phyloP scores from a whole-genome alignment of 441 rosid genomes.

The Hura crepitans region DNA sequence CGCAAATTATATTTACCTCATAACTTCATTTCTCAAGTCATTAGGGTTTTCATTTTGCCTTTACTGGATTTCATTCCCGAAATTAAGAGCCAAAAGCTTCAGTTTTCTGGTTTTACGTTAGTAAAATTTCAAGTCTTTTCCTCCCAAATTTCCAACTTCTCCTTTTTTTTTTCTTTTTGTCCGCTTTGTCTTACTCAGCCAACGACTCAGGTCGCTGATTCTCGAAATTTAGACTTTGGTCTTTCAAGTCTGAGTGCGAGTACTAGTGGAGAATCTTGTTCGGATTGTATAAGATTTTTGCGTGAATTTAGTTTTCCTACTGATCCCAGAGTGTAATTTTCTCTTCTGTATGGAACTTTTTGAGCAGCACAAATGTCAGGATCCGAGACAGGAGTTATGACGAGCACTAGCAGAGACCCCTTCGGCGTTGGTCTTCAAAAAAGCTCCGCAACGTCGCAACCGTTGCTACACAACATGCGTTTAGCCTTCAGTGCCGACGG shows the following conservation, averaged over 20 bases:
- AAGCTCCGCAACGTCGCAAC: conserved; percentile 37
- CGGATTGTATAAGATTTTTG: background rate
- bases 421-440: conserved; percentile 31
- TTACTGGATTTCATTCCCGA: conserved; percentile 20
- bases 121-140: conserved; percentile 3
- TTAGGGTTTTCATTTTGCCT: conserved; percentile 36
- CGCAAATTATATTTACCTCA: background rate
- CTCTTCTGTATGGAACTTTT: conserved; percentile 23
- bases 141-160: background rate
- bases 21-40: background rate
- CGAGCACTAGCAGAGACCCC: conserved; percentile 38
- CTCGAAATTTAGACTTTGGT: conserved; percentile 1
- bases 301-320: background rate
- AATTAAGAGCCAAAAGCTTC: conserved; percentile 20
- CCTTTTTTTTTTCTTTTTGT: too few relatives aligned
- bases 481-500: conserved; percentile 48
- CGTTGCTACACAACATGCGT: conserved; percentile 59
- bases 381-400: conserved; percentile 62
- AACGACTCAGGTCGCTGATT: background rate
- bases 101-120: conserved; percentile 14
- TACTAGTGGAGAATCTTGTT: background rate
- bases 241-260: background rate
- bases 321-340: conserved; percentile 8
- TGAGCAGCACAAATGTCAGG: conserved; percentile 46
- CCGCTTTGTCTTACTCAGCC: background rate